Base-by-base conservation (phyloP, 139 green algal species). In the Chlorella sp. region DNA sequence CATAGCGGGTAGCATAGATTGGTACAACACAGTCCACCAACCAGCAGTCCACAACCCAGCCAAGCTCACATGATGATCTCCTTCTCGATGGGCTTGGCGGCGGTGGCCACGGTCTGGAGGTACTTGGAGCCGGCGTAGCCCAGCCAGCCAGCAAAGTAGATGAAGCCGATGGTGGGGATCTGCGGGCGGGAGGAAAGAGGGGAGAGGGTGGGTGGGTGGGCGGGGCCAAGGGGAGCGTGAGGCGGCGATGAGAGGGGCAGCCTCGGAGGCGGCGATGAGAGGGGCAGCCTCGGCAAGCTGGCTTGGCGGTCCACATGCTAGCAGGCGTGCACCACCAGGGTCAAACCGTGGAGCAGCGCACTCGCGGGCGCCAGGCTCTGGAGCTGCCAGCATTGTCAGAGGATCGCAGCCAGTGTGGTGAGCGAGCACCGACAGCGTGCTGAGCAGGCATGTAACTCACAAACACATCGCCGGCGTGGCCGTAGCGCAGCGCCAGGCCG, bases 91-190 rank as follows among this genome's bases (percentile, higher is more conserved):
- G 95, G 92, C 91, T 96, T 96, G 87, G 93, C 91, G 26, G 82
- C 92, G 22, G 75, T 76, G 87, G 92, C 91, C 56, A 85, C 81
- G 38, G 70, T 54, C 44, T 91, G 87, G 68, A 99, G 87, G 95
- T 99, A 99, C 81, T 95, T 84, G 85, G 95, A 94, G 86, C 97
- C 97, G 1, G 96, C 93, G 82, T 95, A 97, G 82, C 97, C 97
- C 88, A 99, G 99, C 90, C 94, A 99, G 81, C 97, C 97, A 82
- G 97, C 96, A 70, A 98, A 92, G 92, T 99, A 99, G 78, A 99
- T 91, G 95, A 99, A 99, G 80, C 94, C 95, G 84, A 98, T 85
- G 84, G 97, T 98, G 81, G 96, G 96, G 87, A 98, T 94, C 93
- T 97, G 92, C 87, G 80, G 3, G 20, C 40, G 38, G 6, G 56